Percentiles rank a stretch among this genome's conserved stretches.
Conservation (phyloP, 257 asterid species). For the Haberlea rhodopensis region DNA sequence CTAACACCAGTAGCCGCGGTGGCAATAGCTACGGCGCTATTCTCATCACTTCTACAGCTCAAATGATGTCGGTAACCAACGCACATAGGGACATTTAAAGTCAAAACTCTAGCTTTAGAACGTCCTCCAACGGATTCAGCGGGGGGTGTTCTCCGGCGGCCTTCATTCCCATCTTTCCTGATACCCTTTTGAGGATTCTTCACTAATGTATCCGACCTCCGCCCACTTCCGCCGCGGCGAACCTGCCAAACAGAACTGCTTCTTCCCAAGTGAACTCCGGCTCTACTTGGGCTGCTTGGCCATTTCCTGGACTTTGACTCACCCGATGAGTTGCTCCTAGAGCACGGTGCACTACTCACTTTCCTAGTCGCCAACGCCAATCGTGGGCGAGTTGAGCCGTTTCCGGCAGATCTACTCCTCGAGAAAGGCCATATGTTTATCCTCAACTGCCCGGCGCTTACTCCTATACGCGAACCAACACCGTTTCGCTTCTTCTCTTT, state of each 20-base stretch:
- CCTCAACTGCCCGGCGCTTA: conserved; percentile 69
- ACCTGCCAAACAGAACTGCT: conserved; percentile 86
- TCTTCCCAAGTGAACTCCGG: conserved; percentile 78
- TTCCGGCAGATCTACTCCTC: conserved; percentile 95
- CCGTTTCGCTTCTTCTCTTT: conserved; percentile 48
- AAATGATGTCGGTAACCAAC: conserved; percentile 67
- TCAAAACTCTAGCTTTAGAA: conserved; percentile 47
- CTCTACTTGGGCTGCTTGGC: conserved; percentile 74
- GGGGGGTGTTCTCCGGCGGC: conserved; percentile 44
- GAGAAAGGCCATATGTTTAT: conserved; percentile 91
- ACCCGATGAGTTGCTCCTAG: conserved; percentile 88
- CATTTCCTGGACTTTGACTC: conserved; percentile 80
- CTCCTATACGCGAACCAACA: conserved; percentile 23
- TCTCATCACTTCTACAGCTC: conserved; percentile 57
- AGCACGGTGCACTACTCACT: conserved; percentile 94
- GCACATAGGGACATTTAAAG: conserved; percentile 78
- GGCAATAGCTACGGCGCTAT: conserved; percentile 23
- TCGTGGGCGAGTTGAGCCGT: conserved; percentile 62
- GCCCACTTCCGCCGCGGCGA: conserved; percentile 46
- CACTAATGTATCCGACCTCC: conserved; percentile 29
- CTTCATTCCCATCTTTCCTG: conserved; percentile 34
- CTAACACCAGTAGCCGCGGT: conserved; percentile 24
- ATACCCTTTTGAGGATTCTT: conserved; percentile 36
- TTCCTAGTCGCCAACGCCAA: conserved; percentile 53
- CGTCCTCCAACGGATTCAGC: conserved; percentile 24